Base-by-base conservation (phyloP, 2,329 filamentous ascomycete species). In the Epichloe gansuensis region DNA sequence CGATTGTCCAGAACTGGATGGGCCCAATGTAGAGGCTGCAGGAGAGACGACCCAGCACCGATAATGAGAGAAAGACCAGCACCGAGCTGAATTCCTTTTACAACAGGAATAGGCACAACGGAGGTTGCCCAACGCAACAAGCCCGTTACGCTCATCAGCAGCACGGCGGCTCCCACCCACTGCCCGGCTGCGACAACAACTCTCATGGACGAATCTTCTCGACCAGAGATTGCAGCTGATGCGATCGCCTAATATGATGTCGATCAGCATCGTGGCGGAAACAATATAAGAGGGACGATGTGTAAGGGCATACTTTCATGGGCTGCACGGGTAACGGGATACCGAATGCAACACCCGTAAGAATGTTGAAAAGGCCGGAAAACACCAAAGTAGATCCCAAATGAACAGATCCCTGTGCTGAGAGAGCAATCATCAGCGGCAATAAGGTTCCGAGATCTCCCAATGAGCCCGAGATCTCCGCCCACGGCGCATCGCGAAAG, bases 41-140 rank as follows among this genome's bases (percentile, higher is more conserved):
- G 74, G 53, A 94, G 75, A 46, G 73, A 77, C 0, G 75, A 73
- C 3, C 87, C 89, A 7, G 89, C 87, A 12, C 87, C 85, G 53
- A 95, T 76, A 51, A 89, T 78, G 15, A 97, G 76, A 15, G 85
- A 89, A 47, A 97, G 73, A 1, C 91, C 91, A 4, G 91, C 91
- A 39, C 91, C 91, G 47, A 96, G 81, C 68, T 97, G 93, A 58
- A 97, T 96, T 34, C 91, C 91, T 64, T 95, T 95, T 50, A 97
- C 84, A 0, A 97, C 85, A 0, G 90, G 87, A 13, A 90, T 80
- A 0, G 91, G 91, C 8, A 94, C 85, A 13, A 82, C 74, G n/a
- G 74, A 70, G 8, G 86, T 83, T 49, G 88, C 82, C 75, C 82
- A 85, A 53, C 75, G 76, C 35, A 96, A 72, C n/a, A 93, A 69